Evolutionary conservation across 2,329 filamentous ascomycete species (phyloP), one percentile per base, ranked within the genome.

Genomic region (Zelopaecilomyces penicillatus): DNA sequence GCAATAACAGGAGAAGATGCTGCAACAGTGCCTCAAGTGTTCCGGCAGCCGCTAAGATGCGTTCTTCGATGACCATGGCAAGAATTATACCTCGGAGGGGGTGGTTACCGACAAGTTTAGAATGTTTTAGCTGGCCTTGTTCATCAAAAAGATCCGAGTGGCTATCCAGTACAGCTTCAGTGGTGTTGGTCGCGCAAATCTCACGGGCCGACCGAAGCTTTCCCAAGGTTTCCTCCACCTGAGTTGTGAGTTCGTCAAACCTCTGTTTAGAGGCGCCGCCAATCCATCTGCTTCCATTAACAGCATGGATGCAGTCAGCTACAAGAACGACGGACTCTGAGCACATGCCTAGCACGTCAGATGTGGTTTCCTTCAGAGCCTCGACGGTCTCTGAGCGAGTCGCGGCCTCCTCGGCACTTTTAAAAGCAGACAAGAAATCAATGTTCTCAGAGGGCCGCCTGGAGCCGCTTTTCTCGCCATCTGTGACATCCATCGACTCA

Each of bases 11-110:
- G 0, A 64, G 49, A 2, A 73, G 54, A 9, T 65, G 58, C 4
- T 57, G 54, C 0, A 74, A 52, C 0, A 74, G 48, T 1, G 48
- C 47, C 33, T 69, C 62, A 5, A 63, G 56, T 0, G 60, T 53
- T 0, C 29, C 39, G 0, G 52, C 52, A n/a, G 50, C 45, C 5
- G 41, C 56, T 11, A 53, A 48, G 5, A 73, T 58, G 10, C 66
- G 62, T 52, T 74, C 70, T 43, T 74, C 69, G 6, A 71, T 59
- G 4, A 73, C 66, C 66, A 75, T 71, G 10, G 64, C 63, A 4
- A 71, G 49, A 3, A 72, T 57, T n/a, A 75, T 59, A 1, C 65
- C 68, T 0, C 61, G 56, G 2, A 73, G 45, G 6, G 57, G 53
- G 0, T 57, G 56, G 4, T 58, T 51, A 0, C 56, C 52, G 2